Base-by-base conservation (phyloP, 202 grass and related monocot species). In the Setaria viridis region DNA sequence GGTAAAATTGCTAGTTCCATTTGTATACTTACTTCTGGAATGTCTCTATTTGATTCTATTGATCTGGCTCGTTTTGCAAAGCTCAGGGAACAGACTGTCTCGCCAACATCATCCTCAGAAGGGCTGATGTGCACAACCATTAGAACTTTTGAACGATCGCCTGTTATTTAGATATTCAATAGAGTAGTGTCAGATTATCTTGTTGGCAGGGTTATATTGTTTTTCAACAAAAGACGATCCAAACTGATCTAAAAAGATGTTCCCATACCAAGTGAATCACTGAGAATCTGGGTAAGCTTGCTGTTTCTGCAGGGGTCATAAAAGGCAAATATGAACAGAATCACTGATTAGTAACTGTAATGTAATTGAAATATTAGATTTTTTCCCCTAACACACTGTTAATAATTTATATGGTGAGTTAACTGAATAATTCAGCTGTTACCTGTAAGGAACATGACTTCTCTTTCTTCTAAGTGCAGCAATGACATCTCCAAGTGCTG, bases 221-320 rank as follows among this genome's bases (percentile, higher is more conserved):
- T 17, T 71, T 45, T 9, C 1, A 6, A 20, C 33, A 67, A 4
- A 51, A 91, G 21, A 16, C 42, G 19, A 33, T 71, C 79, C 71
- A 37, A 37, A 16, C 73, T 17, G 9, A 76, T 67, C 15, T 60
- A 41, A 50, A 30, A 50, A 34, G 43, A 59, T 70, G 55, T 77
- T 45, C 5, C 5, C 66, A 16, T 91, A 99, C 93, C 93, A 4
- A 99, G 91, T 15, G 97, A 99, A 78, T 99, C 97, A 76, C 91
- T 94, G 11, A 99, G 88, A 81, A 96, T 88, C 58, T 99, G 97
- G 70, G 97, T 99, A 59, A 99, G 93, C 84, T 99, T 99, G 85
- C 91, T 99, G 78, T 99, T 99, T 88, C 97, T 99, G 81, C 70
- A 80, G 43, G 76, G 0, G 34, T 77, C 11, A 11, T 30, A 70